These are phyloP conservation scores for Melampsora occidentalis DNA, from an alignment of 1,284 basidiomycete genomes.

Conservation along the genomic window DNA sequence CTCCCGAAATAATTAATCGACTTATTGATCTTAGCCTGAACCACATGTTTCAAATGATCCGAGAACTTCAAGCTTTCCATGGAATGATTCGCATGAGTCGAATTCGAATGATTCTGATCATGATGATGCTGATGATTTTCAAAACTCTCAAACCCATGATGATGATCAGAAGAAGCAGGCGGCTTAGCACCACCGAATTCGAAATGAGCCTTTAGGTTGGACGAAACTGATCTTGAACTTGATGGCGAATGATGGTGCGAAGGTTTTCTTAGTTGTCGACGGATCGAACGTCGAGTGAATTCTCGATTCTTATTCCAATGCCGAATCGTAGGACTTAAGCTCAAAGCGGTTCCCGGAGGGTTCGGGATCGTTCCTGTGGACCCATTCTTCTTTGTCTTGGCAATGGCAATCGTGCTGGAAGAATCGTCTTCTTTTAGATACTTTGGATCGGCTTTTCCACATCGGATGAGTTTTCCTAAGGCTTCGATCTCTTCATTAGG, in stretches of 20 bases:
- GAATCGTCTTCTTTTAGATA: not conserved
- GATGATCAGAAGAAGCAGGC: not conserved
- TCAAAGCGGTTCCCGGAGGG: not conserved
- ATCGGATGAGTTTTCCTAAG: slow-evolving; percentile 30
- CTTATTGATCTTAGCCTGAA: not conserved
- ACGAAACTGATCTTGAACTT: not conserved
- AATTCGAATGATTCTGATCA: too few relatives aligned
- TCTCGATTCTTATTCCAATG: slow-evolving; percentile 38
- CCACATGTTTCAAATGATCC: too few relatives aligned
- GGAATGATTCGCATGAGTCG: not conserved
- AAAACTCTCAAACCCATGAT: too few relatives aligned
- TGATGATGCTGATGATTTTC: too few relatives aligned
- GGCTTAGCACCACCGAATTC: not conserved
- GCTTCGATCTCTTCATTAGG: slow-evolving; percentile 14
- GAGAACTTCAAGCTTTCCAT: too few relatives aligned
- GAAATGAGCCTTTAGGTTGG: not conserved
- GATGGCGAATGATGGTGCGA: not conserved
- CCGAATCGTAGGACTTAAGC: not conserved
- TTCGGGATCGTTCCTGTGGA: not conserved
- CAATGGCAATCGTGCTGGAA: too few relatives aligned
- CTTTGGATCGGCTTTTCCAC: slow-evolving; percentile 11
- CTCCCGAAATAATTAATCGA: not conserved
- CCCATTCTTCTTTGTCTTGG: not conserved
- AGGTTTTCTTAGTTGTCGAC: slow-evolving; percentile 25
- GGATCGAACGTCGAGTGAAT: slow-evolving; percentile 26